These are phyloP conservation scores for Cephalotrichum gorgonifer DNA, from an alignment of 2,329 filamentous ascomycete genomes.

Conservation along the genomic window DNA sequence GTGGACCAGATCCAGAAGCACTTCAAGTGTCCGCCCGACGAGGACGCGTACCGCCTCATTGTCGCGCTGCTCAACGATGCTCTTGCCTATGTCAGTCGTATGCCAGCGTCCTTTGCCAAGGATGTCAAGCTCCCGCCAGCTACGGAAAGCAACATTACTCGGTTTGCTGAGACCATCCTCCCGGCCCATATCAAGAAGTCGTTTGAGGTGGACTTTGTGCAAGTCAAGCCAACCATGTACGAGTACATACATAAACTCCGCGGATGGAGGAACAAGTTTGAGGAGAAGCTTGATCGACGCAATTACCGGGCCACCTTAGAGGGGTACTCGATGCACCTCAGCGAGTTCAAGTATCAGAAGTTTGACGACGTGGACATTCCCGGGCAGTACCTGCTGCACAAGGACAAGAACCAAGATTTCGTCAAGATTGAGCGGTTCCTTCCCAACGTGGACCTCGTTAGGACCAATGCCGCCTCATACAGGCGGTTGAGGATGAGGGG, in stretches of 20 bases:
- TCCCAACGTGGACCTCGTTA: constrained; percentile 85
- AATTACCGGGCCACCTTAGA: constrained; percentile 67
- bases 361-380: constrained; percentile 98
- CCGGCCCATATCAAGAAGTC: constrained; percentile 90
- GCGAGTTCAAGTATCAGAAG: constrained; percentile 94
- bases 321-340: constrained; percentile 78
- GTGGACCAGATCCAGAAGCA: constrained; percentile 98
- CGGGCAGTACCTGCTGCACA: constrained; percentile 92
- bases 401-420: constrained; percentile 98
- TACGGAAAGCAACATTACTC: constrained; percentile 92
- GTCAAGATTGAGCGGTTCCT: constrained; percentile 95
- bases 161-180: constrained; percentile 92
- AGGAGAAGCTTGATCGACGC: constrained; percentile 89
- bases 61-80: constrained; percentile 96
- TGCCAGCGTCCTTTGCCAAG: constrained; percentile 75
- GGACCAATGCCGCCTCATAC: constrained; percentile 84
- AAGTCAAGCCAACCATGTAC: constrained; percentile 91
- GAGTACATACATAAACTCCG: constrained; percentile 97
- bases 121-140: constrained; percentile 83
- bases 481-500: constrained; percentile 90
- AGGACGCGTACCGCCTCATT: constrained; percentile 94
- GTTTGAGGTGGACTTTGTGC: constrained; percentile 95
- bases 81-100: constrained; percentile 80
- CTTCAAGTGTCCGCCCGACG: constrained; percentile 97
- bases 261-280: constrained; percentile 94